phyloP scores from a whole-genome alignment of 805 yeast species.

The Kuraishia capsulata region DNA sequence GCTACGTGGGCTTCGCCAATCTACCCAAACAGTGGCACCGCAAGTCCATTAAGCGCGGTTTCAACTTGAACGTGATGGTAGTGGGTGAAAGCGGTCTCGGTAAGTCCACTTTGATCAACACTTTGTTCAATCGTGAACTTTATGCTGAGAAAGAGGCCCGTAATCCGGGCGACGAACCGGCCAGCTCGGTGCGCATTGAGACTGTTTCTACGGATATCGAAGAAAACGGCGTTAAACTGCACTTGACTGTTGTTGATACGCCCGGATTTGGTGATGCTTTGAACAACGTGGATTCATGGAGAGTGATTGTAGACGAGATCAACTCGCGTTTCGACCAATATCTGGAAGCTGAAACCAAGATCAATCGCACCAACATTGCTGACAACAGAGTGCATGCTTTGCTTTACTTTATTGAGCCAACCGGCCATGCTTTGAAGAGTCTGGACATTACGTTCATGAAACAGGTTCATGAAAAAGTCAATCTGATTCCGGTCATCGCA shows the following conservation, averaged over 20 bases:
- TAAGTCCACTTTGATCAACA: slow-evolving; percentile 84
- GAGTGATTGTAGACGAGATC: slow-evolving; percentile 85
- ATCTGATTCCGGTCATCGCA: slow-evolving; percentile 89
- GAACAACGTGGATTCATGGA: slow-evolving; percentile 75
- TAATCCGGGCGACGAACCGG: slow-evolving; percentile 33
- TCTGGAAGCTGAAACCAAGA: slow-evolving; percentile 82
- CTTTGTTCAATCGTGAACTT: slow-evolving; percentile 68
- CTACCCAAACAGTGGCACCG: slow-evolving; percentile 99
- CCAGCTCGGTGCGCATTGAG: slow-evolving; percentile 45
- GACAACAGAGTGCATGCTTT: slow-evolving; percentile 92
- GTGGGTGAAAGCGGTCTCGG: slow-evolving; percentile 93
- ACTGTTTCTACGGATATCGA: slow-evolving; percentile 66
- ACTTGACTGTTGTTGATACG: slow-evolving; percentile 76
- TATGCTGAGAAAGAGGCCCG: slow-evolving; percentile 25
- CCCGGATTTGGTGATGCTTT: slow-evolving; percentile 93
- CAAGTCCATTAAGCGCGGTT: slow-evolving; percentile 83
- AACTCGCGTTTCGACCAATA: slow-evolving; percentile 78
- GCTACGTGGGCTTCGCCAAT: slow-evolving; percentile 95
- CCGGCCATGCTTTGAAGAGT: slow-evolving; percentile 87
- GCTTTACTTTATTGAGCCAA: slow-evolving; percentile 91
- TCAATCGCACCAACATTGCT: slow-evolving; percentile 57
- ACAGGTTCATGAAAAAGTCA: slow-evolving; percentile 81
- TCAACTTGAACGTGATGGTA: slow-evolving; percentile 78
- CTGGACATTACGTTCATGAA: slow-evolving; percentile 86
- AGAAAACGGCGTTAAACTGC: slow-evolving; percentile 87